These are phyloP conservation scores for maize (Zea mays) DNA, from an alignment of 176 grass and related monocot species.

Conservation along the genomic window Zm-B73-REFERENCE-NAM-5.0 NC_050097.1:138532501-138533000, in stretches of 20 bases:
- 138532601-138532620: no score
- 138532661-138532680: not conserved
- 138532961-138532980: not conserved
- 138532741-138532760: constrained; percentile 21
- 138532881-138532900: constrained; percentile 39
- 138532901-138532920: constrained; percentile 29
- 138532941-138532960: constrained; percentile 15
- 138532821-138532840: constrained; percentile 1
- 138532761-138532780: constrained; percentile 1
- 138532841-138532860: constrained; percentile 18
- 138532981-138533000: constrained; percentile 11
- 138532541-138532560: no score
- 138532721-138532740: not conserved
- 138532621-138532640: no score
- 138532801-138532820: constrained; percentile 47
- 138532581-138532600: no score
- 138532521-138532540: no score
- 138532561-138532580: no score
- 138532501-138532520: no score
- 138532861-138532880: constrained; percentile 32
- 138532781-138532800: constrained; percentile 41
- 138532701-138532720: not conserved
- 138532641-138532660: no score
- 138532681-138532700: not conserved
- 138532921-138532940: constrained; percentile 25